Conservation (phyloP, 2,329 filamentous ascomycete genomes). For the Amauroascus verrucosus region DNA sequence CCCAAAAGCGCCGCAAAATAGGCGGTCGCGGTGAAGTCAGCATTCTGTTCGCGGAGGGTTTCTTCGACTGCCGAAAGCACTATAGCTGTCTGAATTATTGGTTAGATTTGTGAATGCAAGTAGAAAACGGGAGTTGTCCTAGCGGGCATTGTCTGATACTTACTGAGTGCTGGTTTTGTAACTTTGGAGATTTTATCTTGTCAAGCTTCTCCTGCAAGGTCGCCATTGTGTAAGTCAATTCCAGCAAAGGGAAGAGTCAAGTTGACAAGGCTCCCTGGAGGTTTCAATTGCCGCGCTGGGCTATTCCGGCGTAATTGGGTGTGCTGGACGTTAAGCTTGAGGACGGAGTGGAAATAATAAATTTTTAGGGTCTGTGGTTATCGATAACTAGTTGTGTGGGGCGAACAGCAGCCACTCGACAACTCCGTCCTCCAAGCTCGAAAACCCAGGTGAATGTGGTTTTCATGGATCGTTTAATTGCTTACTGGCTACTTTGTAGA, state of each 20-base stretch:
- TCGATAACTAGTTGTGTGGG: constrained; percentile 11
- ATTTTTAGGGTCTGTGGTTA: constrained; percentile 11
- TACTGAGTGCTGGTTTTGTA: constrained; percentile 91
- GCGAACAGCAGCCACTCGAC: not conserved
- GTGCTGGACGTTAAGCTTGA: not conserved
- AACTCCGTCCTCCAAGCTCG: no score
- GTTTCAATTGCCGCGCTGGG: not conserved
- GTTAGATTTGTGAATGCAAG: constrained; percentile 14
- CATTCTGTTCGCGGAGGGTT: constrained; percentile 78
- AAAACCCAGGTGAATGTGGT: no score
- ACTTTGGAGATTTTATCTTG: constrained; percentile 93
- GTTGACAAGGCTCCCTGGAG: constrained; percentile 8
- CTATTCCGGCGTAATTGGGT: not conserved
- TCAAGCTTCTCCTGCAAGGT: constrained; percentile 83
- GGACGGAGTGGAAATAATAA: not conserved
- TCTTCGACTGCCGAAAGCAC: constrained; percentile 87
- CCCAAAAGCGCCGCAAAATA: constrained; percentile 95
- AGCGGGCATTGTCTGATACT: constrained; percentile 19
- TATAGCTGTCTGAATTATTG: constrained; percentile 56
- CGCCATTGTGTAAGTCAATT: constrained; percentile 36
- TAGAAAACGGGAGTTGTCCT: constrained; percentile 14
- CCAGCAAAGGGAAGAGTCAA: constrained; percentile 22
- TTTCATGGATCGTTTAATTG: no score
- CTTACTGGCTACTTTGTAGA: no score
- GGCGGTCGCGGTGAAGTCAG: constrained; percentile 70